A percentile compares a stretch with the other conserved stretches of the same genome.
Conservation (phyloP, 2,329 filamentous ascomycete genomes). For the Colletotrichum lentis region DNA sequence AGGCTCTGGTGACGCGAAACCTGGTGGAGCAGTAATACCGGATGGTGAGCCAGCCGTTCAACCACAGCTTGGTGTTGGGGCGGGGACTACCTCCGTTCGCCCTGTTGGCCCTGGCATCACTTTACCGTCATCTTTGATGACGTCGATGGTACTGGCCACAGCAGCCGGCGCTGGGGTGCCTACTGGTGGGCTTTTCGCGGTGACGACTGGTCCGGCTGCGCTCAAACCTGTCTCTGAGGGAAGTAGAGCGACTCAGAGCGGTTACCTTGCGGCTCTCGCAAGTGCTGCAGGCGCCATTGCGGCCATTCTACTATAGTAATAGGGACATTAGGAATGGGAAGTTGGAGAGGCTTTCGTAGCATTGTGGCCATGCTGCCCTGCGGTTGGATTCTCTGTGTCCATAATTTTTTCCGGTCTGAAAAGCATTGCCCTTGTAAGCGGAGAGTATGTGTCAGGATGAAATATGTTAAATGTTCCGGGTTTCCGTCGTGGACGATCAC, state of each 20-base stretch:
- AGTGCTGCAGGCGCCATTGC: slow-evolving; percentile 4
- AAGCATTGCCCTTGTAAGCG: neutral
- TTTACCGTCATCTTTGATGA: slow-evolving; percentile 27
- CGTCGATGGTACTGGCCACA: slow-evolving; percentile 31
- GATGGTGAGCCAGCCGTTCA: slow-evolving; percentile 6
- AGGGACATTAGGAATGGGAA: neutral
- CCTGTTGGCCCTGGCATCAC: slow-evolving; percentile 15
- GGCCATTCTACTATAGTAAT: slow-evolving; percentile 9
- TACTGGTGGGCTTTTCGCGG: slow-evolving; percentile 23
- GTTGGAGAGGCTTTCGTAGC: neutral
- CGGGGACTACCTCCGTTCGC: neutral
- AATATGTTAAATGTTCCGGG: neutral
- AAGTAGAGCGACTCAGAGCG: neutral
- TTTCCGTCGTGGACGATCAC: too few relatives aligned
- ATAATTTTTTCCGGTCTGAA: neutral
- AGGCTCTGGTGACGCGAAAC: neutral
- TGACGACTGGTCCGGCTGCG: slow-evolving; percentile 16
- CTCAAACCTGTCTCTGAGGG: slow-evolving; percentile 13
- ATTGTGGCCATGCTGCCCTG: too few relatives aligned
- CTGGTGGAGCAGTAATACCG: neutral
- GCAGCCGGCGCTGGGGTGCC: slow-evolving; percentile 20
- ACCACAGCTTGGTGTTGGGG: slow-evolving; percentile 4
- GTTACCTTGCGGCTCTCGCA: slow-evolving; percentile 2
- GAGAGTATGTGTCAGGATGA: too few relatives aligned
- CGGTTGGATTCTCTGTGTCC: neutral